Evolutionary conservation across 2,329 filamentous ascomycete genomes (phyloP).

Genomic region (Chalaropsis thielavioides): DNA sequence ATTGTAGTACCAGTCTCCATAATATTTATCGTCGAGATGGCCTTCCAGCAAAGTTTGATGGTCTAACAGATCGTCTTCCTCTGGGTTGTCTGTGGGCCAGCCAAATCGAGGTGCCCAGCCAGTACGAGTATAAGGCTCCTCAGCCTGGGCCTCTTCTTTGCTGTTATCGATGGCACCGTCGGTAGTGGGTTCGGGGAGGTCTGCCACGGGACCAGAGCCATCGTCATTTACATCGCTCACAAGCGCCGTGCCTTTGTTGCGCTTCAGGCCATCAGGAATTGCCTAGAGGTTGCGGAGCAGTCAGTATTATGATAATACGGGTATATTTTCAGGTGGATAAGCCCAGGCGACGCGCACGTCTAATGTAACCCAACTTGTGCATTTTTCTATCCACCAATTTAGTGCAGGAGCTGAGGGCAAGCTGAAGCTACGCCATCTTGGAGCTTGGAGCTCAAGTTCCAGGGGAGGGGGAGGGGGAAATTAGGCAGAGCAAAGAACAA

Average conservation of each 20-base stretch:
- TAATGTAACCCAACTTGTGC: neutral
- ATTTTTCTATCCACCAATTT: neutral
- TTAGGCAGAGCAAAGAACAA: neutral
- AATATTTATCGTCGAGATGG: conserved; percentile 76
- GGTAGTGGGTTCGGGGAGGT: conserved; percentile 62
- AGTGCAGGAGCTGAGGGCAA: conserved; percentile 18
- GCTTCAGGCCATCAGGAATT: conserved; percentile 49
- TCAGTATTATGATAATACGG: conserved; percentile 4
- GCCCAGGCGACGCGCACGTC: conserved; percentile 1
- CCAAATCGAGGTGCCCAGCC: conserved; percentile 87
- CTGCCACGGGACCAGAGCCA: conserved; percentile 52
- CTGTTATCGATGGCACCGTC: conserved; percentile 47
- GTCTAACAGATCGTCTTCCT: conserved; percentile 59
- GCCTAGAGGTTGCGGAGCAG: conserved; percentile 29
- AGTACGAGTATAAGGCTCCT: conserved; percentile 36
- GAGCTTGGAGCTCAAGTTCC: conserved; percentile 1
- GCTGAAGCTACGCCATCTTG: neutral
- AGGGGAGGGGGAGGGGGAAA: neutral
- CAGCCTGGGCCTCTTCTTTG: conserved; percentile 40
- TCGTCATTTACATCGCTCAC: conserved; percentile 63
- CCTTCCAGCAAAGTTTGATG: conserved; percentile 79
- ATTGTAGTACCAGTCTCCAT: conserved; percentile 98
- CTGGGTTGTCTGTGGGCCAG: conserved; percentile 43
- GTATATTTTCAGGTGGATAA: neutral
- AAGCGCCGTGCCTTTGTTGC: conserved; percentile 51